Conservation (phyloP, 179 eudicot genomes). For the Heliamphora ciliata region DNA sequence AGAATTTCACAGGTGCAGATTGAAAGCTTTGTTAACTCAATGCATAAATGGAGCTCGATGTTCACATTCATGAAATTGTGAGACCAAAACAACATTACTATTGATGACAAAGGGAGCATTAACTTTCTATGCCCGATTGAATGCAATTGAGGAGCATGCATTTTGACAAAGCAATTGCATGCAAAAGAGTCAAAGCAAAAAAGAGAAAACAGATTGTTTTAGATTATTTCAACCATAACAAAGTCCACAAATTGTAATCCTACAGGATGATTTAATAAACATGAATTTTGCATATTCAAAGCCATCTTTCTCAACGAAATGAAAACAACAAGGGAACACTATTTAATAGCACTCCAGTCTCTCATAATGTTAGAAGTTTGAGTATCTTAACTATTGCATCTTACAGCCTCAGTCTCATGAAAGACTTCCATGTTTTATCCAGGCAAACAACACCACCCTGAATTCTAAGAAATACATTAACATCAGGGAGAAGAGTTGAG, state of each 20-base stretch:
- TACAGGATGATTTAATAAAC: neutral
- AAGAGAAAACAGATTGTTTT: neutral
- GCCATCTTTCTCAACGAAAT: neutral
- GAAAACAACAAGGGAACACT: neutral
- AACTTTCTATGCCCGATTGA: neutral
- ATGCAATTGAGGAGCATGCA: neutral
- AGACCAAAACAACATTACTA: neutral
- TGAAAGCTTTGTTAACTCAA: neutral
- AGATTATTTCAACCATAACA: neutral
- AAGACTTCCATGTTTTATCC: neutral
- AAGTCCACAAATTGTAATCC: neutral
- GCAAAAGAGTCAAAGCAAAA: neutral
- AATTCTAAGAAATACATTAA: conserved; percentile 1
- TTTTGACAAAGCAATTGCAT: conserved; percentile 4
- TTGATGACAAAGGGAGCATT: neutral
- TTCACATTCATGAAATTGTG: neutral
- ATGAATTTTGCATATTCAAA: neutral
- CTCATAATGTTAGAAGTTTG: neutral
- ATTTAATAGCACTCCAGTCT: neutral
- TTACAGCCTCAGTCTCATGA: conserved; percentile 6
- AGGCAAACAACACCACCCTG: neutral
- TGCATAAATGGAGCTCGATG: neutral
- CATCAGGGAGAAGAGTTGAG: neutral
- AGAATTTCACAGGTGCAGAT: neutral
- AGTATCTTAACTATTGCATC: neutral